Conservation (phyloP, 352 stramenopile genomes). For the Pythium plurisporium region DNA sequence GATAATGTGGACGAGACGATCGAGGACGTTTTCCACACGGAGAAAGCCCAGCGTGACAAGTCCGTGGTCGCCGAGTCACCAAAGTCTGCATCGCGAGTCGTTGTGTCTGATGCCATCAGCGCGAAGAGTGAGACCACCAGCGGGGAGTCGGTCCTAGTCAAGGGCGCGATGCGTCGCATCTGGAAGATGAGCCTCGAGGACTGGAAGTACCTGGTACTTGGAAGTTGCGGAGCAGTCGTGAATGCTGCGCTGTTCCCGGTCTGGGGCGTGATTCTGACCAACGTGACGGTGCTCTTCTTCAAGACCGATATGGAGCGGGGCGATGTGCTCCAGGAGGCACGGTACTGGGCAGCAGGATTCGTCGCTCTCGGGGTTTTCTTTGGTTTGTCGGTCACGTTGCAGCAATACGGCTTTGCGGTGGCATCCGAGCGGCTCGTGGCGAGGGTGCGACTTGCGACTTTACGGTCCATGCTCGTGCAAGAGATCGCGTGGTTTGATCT, state of each 20-base stretch:
- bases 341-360: conserved; percentile 31
- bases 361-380: conserved; percentile 27
- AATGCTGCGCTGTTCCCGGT: conserved; percentile 34
- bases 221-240: conserved; percentile 20
- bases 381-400: conserved; percentile 18
- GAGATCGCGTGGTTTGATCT: conserved; percentile 70
- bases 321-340: conserved; percentile 17
- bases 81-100: too few relatives aligned
- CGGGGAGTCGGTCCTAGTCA: background rate
- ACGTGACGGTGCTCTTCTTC: conserved; percentile 38
- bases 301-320: conserved; percentile 9
- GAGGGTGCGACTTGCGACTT: conserved; percentile 27
- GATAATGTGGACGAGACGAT: background rate
- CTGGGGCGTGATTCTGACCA: conserved; percentile 39
- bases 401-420: conserved; percentile 39
- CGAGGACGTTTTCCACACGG: background rate
- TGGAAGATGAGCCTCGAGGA: conserved; percentile 33
- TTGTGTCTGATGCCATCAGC: background rate
- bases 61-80: conserved; percentile 1
- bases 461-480: conserved; percentile 46
- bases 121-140: background rate
- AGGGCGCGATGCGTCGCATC: conserved; percentile 18
- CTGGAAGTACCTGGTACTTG: conserved; percentile 23
- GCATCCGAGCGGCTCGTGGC: conserved; percentile 33
- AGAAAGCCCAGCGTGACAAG: background rate